phyloP scores from a whole-genome alignment of 345 rosid genomes.

The Hibiscus trionum region DNA sequence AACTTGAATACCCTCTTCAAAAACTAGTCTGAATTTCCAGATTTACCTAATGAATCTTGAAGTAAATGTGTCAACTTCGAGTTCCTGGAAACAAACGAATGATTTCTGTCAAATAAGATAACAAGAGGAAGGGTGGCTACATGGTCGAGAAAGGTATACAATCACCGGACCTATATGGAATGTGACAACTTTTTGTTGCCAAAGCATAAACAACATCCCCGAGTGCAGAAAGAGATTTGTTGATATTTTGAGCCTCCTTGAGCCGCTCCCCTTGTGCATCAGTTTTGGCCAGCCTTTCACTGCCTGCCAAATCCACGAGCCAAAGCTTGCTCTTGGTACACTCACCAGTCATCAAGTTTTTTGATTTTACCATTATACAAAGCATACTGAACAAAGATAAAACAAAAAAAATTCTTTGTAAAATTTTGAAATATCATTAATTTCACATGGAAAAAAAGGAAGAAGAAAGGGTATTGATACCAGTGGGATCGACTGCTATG shows the following conservation, averaged over 20 bases:
- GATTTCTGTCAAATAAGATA: conserved; percentile 21
- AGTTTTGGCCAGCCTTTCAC: conserved; percentile 93
- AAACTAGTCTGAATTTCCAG: background rate
- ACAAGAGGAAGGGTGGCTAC: background rate
- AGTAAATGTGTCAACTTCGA: conserved; percentile 93
- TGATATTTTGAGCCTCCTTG: conserved; percentile 93
- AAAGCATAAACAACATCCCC: conserved; percentile 77
- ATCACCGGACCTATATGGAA: conserved; percentile 67
- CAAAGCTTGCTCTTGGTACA: conserved; percentile 96
- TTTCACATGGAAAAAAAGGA: background rate
- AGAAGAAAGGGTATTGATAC: conserved; percentile 27
- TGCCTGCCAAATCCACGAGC: conserved; percentile 70
- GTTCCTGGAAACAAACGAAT: conserved; percentile 53
- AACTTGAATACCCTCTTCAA: conserved; percentile 10
- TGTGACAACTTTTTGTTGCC: conserved; percentile 78
- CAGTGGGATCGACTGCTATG: conserved; percentile 98
- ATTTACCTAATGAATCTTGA: conserved; percentile 88
- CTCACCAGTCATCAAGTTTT: conserved; percentile 73
- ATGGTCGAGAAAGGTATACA: background rate
- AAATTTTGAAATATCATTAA: background rate
- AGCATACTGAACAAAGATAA: conserved; percentile 65
- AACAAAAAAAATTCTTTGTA: background rate
- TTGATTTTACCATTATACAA: conserved; percentile 74
- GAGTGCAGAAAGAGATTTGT: conserved; percentile 89
- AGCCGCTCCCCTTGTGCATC: conserved; percentile 90